Evolutionary conservation across 805 yeast species (phyloP), one percentile per base, ranked within the genome.

Genomic region (Wickerhamiella nectarea): DNA sequence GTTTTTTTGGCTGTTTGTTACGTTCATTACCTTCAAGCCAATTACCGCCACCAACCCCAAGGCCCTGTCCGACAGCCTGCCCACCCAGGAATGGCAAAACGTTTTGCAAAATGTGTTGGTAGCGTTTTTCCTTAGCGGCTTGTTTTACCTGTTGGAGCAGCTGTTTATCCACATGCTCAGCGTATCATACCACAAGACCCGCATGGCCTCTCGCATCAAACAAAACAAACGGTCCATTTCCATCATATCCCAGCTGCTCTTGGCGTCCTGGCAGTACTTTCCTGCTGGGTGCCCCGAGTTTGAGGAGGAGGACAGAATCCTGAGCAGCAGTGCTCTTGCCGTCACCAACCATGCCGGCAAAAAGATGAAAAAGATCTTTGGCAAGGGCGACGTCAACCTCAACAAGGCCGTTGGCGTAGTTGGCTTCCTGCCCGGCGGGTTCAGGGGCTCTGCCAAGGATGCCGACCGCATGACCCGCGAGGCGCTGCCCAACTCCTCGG

Each of bases 111-210:
- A 60, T 37, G 52, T 65, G 6, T 47, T 63, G 20, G 68, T 62
- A 3, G 62, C 69, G 0, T 43, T 63, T 14, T 51, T 65, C 11
- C 56, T 65, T 15, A 52, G 62, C 3, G 58, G 67, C 1, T 46
- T 62, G 25, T 56, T 65, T 24, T 62, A 51, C 47, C 48, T 62
- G 17, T 55, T 56, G 11, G 69, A 65, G 51, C 58, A 63, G 45
- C 47, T 62, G 20, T 47, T 62, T 41, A 55, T 65, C 36, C 66
- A 65, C 37, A 44, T 60, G 45, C 52, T 65, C 40, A 62, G 67
- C 4, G 62, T 66, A 14, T 59, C 58, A 35, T 65, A 59, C 58
- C 69, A 65, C 52, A 50, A 55, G 36, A 61, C 64, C 7, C 58
- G 66, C 26, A 61, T 65, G 53, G 59, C 67, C 2, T 36, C 47